phyloP scores from a whole-genome alignment of 495 filamentous ascomycete species.

The Lasiosphaeris hirsuta region DNA sequence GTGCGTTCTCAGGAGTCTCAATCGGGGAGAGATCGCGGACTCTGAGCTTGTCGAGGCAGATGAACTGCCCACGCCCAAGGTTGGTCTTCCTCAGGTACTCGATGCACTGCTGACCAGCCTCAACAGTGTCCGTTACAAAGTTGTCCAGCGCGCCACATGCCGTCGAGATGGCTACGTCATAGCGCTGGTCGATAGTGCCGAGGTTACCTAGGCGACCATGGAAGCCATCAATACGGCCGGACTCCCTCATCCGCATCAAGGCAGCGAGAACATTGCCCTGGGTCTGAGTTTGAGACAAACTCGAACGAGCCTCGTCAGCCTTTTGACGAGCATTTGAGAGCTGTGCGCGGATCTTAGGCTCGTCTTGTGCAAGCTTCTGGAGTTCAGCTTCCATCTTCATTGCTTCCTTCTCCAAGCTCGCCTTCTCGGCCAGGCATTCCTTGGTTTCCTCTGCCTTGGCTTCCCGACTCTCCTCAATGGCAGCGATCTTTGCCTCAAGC shows the following conservation, averaged over 20 bases:
- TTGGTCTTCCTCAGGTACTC: constrained; percentile 97
- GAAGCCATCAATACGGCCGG: constrained; percentile 93
- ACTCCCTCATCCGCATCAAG: constrained; percentile 91
- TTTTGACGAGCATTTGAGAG: constrained; percentile 87
- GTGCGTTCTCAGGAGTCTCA: constrained; percentile 86
- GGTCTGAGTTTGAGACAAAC: constrained; percentile 81
- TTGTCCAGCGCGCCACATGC: constrained; percentile 90
- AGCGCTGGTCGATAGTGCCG: constrained; percentile 89
- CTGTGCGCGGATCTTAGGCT: constrained; percentile 74
- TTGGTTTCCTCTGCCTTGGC: constrained; percentile 72
- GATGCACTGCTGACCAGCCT: constrained; percentile 94
- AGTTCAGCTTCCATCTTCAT: constrained; percentile 66
- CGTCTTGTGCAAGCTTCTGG: constrained; percentile 65
- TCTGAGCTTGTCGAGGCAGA: constrained; percentile 83
- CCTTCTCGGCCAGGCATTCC: constrained; percentile 68
- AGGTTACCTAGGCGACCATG: constrained; percentile 93
- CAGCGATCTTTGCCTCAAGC: constrained; percentile 70
- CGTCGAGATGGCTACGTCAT: constrained; percentile 95
- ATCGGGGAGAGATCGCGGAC: constrained; percentile 70
- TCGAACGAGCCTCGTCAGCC: constrained; percentile 90
- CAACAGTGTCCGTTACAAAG: constrained; percentile 91
- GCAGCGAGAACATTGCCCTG: constrained; percentile 89
- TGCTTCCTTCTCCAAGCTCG: constrained; percentile 69
- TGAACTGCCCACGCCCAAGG: constrained; percentile 94
- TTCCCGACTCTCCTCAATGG: constrained; percentile 64